Percentiles rank a stretch among this genome's conserved stretches.
Evolutionary conservation across 169 alveolate genomes (phyloP).

Genomic region (Cryptosporidium meleagridis): DNA sequence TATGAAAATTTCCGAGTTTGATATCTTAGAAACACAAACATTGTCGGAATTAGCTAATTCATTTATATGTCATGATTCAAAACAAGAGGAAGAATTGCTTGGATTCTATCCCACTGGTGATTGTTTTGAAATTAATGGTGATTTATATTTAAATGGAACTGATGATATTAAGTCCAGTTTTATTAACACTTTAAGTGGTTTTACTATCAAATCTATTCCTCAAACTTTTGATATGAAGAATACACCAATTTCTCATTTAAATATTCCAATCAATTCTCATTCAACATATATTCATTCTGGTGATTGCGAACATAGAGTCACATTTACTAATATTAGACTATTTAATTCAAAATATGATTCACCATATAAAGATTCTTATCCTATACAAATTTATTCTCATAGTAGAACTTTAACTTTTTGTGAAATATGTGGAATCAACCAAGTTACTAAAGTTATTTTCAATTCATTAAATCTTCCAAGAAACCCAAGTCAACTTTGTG

Average conservation of each 20-base stretch:
- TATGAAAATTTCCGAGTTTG: constrained; percentile 84
- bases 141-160: constrained; percentile 83
- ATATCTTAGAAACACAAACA: constrained; percentile 83
- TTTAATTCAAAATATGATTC: constrained; percentile 80
- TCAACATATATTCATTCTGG: constrained; percentile 86
- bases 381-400: constrained; percentile 83
- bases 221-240: constrained; percentile 78
- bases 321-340: constrained; percentile 81
- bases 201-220: constrained; percentile 74
- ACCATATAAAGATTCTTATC: constrained; percentile 81
- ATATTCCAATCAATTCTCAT: constrained; percentile 81
- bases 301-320: constrained; percentile 87
- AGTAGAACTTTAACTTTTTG: constrained; percentile 79
- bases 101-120: constrained; percentile 79
- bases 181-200: constrained; percentile 60
- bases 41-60: constrained; percentile 82
- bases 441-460: constrained; percentile 79
- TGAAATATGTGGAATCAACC: constrained; percentile 81
- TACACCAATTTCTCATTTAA: constrained; percentile 78
- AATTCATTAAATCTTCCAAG: constrained; percentile 83
- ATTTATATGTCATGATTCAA: constrained; percentile 81
- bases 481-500: constrained; percentile 84
- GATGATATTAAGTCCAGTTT: constrained; percentile 76
- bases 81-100: constrained; percentile 77
- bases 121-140: constrained; percentile 85